Evolutionary conservation across 1,284 basidiomycete species (phyloP), one percentile per base, ranked within the genome.

Genomic region (Thelephora terrestris): DNA sequence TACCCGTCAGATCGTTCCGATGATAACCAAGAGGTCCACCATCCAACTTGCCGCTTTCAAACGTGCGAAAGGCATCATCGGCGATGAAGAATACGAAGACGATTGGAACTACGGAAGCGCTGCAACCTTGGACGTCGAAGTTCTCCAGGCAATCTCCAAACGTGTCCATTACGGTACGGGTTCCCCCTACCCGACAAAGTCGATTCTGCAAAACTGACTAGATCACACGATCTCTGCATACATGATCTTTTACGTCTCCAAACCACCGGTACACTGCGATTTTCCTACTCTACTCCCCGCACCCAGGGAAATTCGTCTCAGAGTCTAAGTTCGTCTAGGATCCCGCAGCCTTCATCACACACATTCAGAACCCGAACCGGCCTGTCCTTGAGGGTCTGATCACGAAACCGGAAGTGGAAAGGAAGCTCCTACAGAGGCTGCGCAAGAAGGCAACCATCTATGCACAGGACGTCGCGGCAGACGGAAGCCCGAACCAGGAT

Each of bases 61-160:
- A 58, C 79, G 81, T 29, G 74, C 77, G 2, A 70, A 71, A 40
- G 85, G 84, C n/a, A 77, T 85, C 55, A 60, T 64, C 12, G 81
- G 79, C 3, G 78, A 79, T 53, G 76, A 71, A 43, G 81, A 83
- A 59, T 76, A 73, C 59, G 81, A 88, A 57, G 91, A 95, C 64
- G 92, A 95, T 58, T 92, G 92, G n/a, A 98, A 99, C 66, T 97
- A 99, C 64, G 96, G 96, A 23, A 91, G 86, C 58, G 84, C 93
- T 0, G 92, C 93, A 0, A 93, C 91, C 29, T 78, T 96, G 51
- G 96, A 99, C 61, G 81, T 98, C 37, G 94, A 98, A 64, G 84
- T 94, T 2, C 75, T 99, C 7, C 91, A 96, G 60, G 86, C 93
- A 18, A 83, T 99, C 57, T 91, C 86, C 65, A 86, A 97, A 66